A percentile compares a stretch with the other conserved stretches of the same genome.
phyloP scores from a whole-genome alignment of 2,329 filamentous ascomycete species.

The Neopestalotiopsis sp. region DNA sequence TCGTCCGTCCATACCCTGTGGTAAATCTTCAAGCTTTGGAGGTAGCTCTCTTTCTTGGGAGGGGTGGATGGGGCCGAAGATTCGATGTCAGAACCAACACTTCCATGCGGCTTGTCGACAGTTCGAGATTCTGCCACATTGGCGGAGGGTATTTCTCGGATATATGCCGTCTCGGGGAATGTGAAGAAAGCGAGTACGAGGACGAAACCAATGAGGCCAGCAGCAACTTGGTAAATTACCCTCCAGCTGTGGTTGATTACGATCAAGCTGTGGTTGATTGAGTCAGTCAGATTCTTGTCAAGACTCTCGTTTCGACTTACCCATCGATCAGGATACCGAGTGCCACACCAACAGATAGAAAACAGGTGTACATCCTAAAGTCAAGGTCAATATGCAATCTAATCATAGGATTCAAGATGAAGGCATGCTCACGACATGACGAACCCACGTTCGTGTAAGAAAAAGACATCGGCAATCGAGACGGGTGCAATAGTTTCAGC shows the following conservation, averaged over 20 bases:
- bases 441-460: constrained; percentile 59
- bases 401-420: not conserved
- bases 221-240: constrained; percentile 56
- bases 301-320: constrained; percentile 25
- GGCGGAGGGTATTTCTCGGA: constrained; percentile 32
- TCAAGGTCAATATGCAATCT: not conserved
- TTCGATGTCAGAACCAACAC: constrained; percentile 28
- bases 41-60: constrained; percentile 34
- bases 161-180: constrained; percentile 61
- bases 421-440: constrained; percentile 51
- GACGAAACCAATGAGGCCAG: constrained; percentile 54
- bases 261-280: constrained; percentile 44
- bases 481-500: constrained; percentile 51
- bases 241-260: constrained; percentile 55
- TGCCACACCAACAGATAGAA: constrained; percentile 48
- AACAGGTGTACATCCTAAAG: constrained; percentile 42
- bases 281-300: not conserved
- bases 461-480: constrained; percentile 53
- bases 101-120: not conserved
- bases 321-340: constrained; percentile 49
- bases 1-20: constrained; percentile 50
- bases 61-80: constrained; percentile 1
- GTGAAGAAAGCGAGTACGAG: constrained; percentile 56
- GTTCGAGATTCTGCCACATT: constrained; percentile 17
- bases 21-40: constrained; percentile 46